phyloP scores from a whole-genome alignment of 2,329 filamentous ascomycete species.

The Geosmithia putterillii region DNA sequence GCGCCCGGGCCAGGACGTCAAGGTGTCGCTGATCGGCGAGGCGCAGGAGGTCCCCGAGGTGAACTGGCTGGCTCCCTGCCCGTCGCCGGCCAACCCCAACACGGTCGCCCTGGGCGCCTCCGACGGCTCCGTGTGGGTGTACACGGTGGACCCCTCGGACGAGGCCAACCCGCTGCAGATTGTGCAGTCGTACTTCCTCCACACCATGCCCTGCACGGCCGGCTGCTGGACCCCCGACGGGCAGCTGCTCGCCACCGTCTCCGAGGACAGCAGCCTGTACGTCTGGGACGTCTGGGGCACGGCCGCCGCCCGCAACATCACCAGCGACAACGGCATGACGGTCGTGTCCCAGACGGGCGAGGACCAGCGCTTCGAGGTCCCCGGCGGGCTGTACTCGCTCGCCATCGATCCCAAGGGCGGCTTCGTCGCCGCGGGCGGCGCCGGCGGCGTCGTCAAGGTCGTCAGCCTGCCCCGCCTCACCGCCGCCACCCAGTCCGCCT shows the following conservation, averaged over 20 bases:
- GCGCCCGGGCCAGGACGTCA: slow-evolving; percentile 31
- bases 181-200: slow-evolving; percentile 83
- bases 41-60: slow-evolving; percentile 88
- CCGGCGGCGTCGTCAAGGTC: slow-evolving; percentile 74
- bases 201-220: slow-evolving; percentile 76
- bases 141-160: slow-evolving; percentile 64
- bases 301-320: slow-evolving; percentile 46
- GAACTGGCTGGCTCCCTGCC: slow-evolving; percentile 77
- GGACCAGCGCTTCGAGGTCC: slow-evolving; percentile 85
- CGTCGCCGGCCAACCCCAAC: slow-evolving; percentile 59
- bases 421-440: slow-evolving; percentile 78
- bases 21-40: slow-evolving; percentile 56
- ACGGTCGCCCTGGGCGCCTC: slow-evolving; percentile 76
- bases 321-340: slow-evolving; percentile 43
- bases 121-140: slow-evolving; percentile 93
- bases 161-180: slow-evolving; percentile 55
- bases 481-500: slow-evolving; percentile 8
- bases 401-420: slow-evolving; percentile 69
- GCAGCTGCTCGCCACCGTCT: slow-evolving; percentile 73
- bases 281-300: slow-evolving; percentile 87
- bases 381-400: slow-evolving; percentile 77
- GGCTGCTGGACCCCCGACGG: slow-evolving; percentile 87
- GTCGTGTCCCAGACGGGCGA: slow-evolving; percentile 65
- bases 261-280: slow-evolving; percentile 78
- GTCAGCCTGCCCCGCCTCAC: slow-evolving; percentile 64